phyloP scores from a whole-genome alignment of 495 filamentous ascomycete genomes.

The Corynascus novoguineensis region DNA sequence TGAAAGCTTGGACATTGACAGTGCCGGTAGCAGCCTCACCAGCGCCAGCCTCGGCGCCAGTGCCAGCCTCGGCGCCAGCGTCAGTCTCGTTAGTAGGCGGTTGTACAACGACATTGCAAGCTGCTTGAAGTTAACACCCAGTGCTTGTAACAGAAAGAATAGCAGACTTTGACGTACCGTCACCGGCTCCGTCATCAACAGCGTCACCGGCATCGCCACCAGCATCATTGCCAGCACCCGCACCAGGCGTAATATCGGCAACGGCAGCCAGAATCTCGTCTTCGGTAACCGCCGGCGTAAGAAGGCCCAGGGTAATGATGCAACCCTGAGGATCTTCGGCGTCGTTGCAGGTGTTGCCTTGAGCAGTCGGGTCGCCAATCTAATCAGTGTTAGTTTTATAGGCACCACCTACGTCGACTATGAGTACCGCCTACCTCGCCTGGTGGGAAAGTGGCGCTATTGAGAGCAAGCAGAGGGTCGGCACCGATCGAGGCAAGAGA shows the following conservation, averaged over 20 bases:
- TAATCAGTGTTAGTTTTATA: slow-evolving; percentile 19
- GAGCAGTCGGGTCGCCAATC: slow-evolving; percentile 51
- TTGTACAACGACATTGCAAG: slow-evolving; percentile 35
- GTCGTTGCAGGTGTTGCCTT: slow-evolving; percentile 54
- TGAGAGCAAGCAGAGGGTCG: slow-evolving; percentile 51
- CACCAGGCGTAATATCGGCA: slow-evolving; percentile 25
- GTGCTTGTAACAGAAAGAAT: background rate
- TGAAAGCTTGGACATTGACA: slow-evolving; percentile 53
- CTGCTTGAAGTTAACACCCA: background rate
- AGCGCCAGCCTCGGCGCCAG: slow-evolving; percentile 16
- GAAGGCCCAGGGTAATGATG: slow-evolving; percentile 56
- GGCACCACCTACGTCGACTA: background rate
- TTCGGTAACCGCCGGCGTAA: slow-evolving; percentile 53
- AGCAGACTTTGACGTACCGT: background rate
- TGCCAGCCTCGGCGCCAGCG: slow-evolving; percentile 29
- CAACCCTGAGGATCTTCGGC: slow-evolving; percentile 51
- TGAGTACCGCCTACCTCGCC: slow-evolving; percentile 38
- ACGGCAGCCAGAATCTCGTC: slow-evolving; percentile 52
- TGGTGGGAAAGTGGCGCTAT: slow-evolving; percentile 54
- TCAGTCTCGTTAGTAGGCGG: slow-evolving; percentile 40
- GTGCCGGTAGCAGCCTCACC: slow-evolving; percentile 24
- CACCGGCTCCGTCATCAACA: background rate
- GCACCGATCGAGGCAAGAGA: slow-evolving; percentile 53
- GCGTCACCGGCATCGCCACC: slow-evolving; percentile 14
- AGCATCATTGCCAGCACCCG: slow-evolving; percentile 35